Percentiles rank a stretch among this genome's conserved stretches.
phyloP scores from a whole-genome alignment of 2,329 filamentous ascomycete species.

The Penicillium sp. region DNA sequence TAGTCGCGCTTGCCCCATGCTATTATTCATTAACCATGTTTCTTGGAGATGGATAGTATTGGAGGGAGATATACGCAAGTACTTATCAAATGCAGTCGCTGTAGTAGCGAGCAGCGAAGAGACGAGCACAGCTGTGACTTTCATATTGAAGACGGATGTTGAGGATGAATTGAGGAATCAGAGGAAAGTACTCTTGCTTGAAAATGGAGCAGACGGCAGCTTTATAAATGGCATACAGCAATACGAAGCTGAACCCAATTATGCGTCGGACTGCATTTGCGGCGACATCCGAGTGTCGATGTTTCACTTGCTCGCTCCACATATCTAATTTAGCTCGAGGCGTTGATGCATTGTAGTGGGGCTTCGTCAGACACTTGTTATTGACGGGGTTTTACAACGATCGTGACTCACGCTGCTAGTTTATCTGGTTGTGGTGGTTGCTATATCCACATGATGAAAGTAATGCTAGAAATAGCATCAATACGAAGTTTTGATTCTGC shows the following conservation, averaged over 20 bases:
- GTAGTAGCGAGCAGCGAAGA: constrained; percentile 23
- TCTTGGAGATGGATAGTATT: background rate
- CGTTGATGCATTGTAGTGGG: constrained; percentile 15
- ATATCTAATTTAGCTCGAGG: background rate
- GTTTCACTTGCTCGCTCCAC: constrained; percentile 20
- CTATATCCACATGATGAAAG: too few relatives aligned
- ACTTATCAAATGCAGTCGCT: constrained; percentile 30
- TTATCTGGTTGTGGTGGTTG: too few relatives aligned
- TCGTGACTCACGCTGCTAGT: too few relatives aligned
- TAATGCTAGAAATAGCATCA: too few relatives aligned
- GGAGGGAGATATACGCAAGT: constrained; percentile 19
- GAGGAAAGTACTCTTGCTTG: background rate
- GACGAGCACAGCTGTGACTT: constrained; percentile 24
- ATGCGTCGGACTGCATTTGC: background rate
- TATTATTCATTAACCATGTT: constrained; percentile 4
- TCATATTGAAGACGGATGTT: constrained; percentile 19
- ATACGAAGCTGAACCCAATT: too few relatives aligned
- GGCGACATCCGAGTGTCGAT: constrained; percentile 9
- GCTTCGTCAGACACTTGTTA: constrained; percentile 8
- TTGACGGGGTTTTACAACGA: too few relatives aligned
- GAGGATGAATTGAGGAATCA: background rate
- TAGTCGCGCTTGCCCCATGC: constrained; percentile 35
- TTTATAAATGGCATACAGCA: too few relatives aligned
- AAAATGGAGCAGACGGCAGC: too few relatives aligned
- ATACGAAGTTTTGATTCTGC: too few relatives aligned